Evolutionary conservation across 305 asterid genomes (phyloP).

Genomic region (Fraxinus dipetala): DNA sequence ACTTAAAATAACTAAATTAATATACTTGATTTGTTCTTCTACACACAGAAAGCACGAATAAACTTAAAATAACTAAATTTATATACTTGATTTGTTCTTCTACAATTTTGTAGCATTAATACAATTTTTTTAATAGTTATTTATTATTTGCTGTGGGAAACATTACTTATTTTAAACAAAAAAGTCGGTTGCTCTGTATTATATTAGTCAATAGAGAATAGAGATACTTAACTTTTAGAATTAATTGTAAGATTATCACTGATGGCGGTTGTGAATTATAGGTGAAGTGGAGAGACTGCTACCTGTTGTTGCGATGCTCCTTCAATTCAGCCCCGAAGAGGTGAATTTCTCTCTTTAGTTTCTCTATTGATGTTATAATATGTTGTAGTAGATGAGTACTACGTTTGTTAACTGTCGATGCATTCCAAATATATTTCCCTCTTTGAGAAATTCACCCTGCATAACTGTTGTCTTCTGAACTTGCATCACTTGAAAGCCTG

Average conservation of each 20-base stretch:
- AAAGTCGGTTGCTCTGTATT: background rate
- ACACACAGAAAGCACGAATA: background rate
- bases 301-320: constrained; percentile 95
- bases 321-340: constrained; percentile 99
- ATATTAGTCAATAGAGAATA: background rate
- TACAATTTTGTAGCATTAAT: background rate
- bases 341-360: constrained; percentile 32
- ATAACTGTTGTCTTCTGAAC: background rate
- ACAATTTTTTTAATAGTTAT: background rate
- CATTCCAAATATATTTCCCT: background rate
- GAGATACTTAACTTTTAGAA: background rate
- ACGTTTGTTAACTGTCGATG: background rate
- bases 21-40: background rate
- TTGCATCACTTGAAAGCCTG: background rate
- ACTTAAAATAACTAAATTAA: background rate
- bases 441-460: background rate
- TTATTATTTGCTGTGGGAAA: background rate
- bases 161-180: background rate
- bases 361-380: background rate
- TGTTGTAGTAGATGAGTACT: background rate
- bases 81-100: background rate
- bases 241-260: background rate
- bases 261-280: constrained; percentile 29
- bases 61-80: background rate
- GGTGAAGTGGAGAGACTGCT: constrained; percentile 98